These are phyloP conservation scores for Colletotrichum filicis DNA, from an alignment of 2,329 filamentous ascomycete species.

Conservation along the genomic window DNA sequence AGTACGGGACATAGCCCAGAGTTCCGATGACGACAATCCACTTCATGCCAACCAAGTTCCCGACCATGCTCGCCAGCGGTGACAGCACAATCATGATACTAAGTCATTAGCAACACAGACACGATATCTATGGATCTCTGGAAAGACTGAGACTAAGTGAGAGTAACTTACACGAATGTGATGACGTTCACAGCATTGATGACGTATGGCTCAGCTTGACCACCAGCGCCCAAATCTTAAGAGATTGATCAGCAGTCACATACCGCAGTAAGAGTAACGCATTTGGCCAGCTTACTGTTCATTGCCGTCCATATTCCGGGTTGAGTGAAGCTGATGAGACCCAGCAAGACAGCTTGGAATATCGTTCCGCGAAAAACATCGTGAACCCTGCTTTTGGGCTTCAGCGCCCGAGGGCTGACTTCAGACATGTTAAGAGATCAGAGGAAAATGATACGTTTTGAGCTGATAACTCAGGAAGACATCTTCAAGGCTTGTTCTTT, in stretches of 20 bases:
- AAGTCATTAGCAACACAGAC: background rate
- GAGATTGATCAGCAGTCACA: background rate
- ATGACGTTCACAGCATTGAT: constrained; percentile 21
- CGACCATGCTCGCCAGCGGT: constrained; percentile 15
- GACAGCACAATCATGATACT: constrained; percentile 24
- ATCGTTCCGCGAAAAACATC: constrained; percentile 53
- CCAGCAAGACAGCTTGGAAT: constrained; percentile 57
- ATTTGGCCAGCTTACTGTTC: background rate
- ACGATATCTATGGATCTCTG: background rate
- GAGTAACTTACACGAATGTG: constrained; percentile 14
- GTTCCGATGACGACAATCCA: constrained; percentile 26
- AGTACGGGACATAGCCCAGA: constrained; percentile 20
- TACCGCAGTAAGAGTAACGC: too few relatives aligned
- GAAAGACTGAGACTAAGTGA: too few relatives aligned
- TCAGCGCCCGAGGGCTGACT: background rate
- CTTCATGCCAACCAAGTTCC: constrained; percentile 23
- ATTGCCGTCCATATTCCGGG: constrained; percentile 52
- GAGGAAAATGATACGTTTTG: background rate
- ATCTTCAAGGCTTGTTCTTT: background rate
- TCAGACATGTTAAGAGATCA: background rate
- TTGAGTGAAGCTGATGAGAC: constrained; percentile 55
- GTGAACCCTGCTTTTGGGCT: background rate
- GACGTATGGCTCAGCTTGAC: constrained; percentile 25
- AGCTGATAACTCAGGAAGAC: too few relatives aligned
- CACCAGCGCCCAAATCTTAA: constrained; percentile 18